Evolutionary conservation across 2,329 filamentous ascomycete species (phyloP).

Genomic region (Pezicula rhizophila): DNA sequence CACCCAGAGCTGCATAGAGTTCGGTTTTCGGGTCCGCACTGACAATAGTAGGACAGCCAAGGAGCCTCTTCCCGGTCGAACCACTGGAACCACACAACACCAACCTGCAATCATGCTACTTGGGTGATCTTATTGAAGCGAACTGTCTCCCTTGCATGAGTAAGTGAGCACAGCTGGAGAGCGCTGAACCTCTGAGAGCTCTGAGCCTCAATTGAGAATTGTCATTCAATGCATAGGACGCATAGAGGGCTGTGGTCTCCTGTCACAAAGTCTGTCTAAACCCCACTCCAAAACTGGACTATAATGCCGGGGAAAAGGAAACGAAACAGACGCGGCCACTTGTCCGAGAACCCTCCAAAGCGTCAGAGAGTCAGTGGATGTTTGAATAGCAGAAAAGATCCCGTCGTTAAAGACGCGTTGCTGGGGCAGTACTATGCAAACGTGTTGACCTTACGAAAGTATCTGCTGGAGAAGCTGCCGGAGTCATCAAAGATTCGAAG

Average conservation of each 20-base stretch:
- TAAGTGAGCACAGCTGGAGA: too few relatives aligned
- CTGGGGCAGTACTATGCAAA: slow-evolving; percentile 62
- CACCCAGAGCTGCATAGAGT: too few relatives aligned
- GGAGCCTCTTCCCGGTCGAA: too few relatives aligned
- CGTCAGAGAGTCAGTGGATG: slow-evolving; percentile 18
- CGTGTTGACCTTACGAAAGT: slow-evolving; percentile 63
- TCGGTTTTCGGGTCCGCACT: too few relatives aligned
- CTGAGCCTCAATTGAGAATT: too few relatives aligned
- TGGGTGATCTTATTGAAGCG: too few relatives aligned
- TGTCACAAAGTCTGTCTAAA: not conserved
- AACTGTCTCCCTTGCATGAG: too few relatives aligned
- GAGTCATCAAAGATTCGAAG: slow-evolving; percentile 56
- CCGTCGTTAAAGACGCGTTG: slow-evolving; percentile 49
- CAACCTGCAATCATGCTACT: too few relatives aligned
- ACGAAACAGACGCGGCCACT: slow-evolving; percentile 21
- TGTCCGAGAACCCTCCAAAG: slow-evolving; percentile 18
- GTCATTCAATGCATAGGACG: not conserved
- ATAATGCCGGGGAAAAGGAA: slow-evolving; percentile 38
- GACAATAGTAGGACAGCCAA: too few relatives aligned
- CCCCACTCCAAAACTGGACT: not conserved
- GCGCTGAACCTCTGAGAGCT: too few relatives aligned
- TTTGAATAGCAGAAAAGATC: slow-evolving; percentile 7
- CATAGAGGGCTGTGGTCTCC: not conserved
- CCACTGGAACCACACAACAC: too few relatives aligned
- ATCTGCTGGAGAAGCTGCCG: slow-evolving; percentile 62